Evolutionary conservation across 345 rosid species (phyloP).

Genomic region (Erysimum cheiranthoides): DNA sequence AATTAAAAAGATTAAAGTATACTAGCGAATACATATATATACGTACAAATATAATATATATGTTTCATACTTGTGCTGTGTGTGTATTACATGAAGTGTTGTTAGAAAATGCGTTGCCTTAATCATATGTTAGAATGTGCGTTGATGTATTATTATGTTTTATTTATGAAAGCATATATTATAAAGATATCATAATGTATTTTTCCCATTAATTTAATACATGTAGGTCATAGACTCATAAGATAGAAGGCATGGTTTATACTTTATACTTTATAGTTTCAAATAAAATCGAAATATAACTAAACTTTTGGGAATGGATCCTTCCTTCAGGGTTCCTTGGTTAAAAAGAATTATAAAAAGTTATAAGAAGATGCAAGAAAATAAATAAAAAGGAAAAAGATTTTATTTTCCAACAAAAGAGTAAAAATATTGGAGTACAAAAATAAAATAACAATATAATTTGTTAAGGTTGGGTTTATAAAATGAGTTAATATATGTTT

Average conservation of each 20-base stretch:
- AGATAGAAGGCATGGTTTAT: slow-evolving; percentile 16
- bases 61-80: background rate
- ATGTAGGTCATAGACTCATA: slow-evolving; percentile 22
- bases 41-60: background rate
- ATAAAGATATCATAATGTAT: background rate
- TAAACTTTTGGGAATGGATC: background rate
- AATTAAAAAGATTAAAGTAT: background rate
- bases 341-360: background rate
- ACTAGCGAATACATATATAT: slow-evolving; percentile 1
- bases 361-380: slow-evolving; percentile 8
- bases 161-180: slow-evolving; percentile 20
- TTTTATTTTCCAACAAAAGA: background rate
- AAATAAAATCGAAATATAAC: slow-evolving; percentile 1
- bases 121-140: slow-evolving; percentile 42
- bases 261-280: background rate
- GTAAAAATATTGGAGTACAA: background rate
- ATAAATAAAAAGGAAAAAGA: background rate
- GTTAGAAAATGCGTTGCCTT: slow-evolving; percentile 39
- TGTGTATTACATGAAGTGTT: slow-evolving; percentile 15
- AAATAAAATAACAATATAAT: slow-evolving; percentile 9
- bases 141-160: slow-evolving; percentile 28
- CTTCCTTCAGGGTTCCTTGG: background rate
- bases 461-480: slow-evolving; percentile 35
- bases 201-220: background rate
- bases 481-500: slow-evolving; percentile 24